phyloP scores from a whole-genome alignment of 768 basidiomycete species.

The Leccinum incarnatum region DNA sequence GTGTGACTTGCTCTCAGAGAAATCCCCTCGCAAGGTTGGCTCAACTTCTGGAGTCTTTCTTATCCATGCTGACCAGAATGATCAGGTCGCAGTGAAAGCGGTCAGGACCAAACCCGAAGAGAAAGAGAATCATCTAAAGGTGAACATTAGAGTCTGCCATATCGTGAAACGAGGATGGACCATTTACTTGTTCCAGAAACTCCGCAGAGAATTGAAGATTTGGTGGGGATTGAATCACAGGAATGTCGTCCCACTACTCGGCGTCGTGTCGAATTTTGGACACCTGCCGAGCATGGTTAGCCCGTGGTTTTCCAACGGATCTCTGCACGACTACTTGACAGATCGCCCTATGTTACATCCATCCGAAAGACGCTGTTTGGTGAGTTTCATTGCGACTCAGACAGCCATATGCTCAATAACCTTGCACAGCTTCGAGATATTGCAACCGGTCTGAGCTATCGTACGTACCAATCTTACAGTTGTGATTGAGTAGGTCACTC shows the following conservation, averaged over 20 bases:
- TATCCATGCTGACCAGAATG: not conserved
- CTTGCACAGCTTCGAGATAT: conserved; percentile 19
- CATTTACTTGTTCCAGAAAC: conserved; percentile 10
- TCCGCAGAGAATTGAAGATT: conserved; percentile 30
- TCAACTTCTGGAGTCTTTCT: not conserved
- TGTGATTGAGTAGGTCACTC: not conserved
- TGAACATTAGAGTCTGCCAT: not conserved
- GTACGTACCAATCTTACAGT: conserved; percentile 10
- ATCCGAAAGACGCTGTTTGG: conserved; percentile 8
- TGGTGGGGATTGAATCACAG: conserved; percentile 14
- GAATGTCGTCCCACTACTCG: conserved; percentile 33
- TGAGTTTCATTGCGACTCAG: conserved; percentile 1
- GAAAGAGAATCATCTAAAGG: conserved; percentile 10
- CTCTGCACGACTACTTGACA: conserved; percentile 22
- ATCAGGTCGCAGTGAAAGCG: conserved; percentile 24
- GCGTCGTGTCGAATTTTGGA: conserved; percentile 30
- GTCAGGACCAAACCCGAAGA: conserved; percentile 5
- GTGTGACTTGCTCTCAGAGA: conserved; percentile 19
- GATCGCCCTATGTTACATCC: not conserved
- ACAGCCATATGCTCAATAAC: not conserved
- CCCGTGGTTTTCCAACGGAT: conserved; percentile 32
- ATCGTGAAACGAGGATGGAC: not conserved
- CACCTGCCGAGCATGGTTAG: conserved; percentile 31
- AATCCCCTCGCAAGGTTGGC: conserved; percentile 6
- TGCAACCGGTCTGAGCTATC: conserved; percentile 21